These are phyloP conservation scores for Pseudogymnoascus sp. DNA, from an alignment of 2,329 filamentous ascomycete species.

Conservation along the genomic window DNA sequence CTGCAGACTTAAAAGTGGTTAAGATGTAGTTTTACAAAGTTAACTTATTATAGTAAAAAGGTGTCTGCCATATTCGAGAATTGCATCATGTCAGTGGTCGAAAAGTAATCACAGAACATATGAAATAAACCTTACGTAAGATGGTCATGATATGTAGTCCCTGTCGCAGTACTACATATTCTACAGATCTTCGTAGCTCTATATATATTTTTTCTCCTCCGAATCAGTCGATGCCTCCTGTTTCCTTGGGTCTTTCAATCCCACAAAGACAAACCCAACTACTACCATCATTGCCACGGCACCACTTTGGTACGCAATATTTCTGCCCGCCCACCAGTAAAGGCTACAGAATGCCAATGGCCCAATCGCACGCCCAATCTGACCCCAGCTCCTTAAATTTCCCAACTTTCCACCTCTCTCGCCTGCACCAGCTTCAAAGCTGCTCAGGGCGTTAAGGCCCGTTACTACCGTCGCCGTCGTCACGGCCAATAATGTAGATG, in stretches of 20 bases:
- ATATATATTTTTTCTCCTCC: background rate
- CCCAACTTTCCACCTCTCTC: slow-evolving; percentile 85
- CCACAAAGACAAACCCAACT: slow-evolving; percentile 58
- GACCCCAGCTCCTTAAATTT: slow-evolving; percentile 71
- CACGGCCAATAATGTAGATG: slow-evolving; percentile 75
- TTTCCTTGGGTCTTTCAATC: slow-evolving; percentile 44
- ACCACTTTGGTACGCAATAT: slow-evolving; percentile 75
- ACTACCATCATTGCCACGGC: slow-evolving; percentile 73
- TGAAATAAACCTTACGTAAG: background rate
- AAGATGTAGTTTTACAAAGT: background rate
- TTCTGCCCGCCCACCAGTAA: slow-evolving; percentile 96
- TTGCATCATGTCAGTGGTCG: background rate
- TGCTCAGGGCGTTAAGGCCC: slow-evolving; percentile 82
- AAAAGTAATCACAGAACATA: background rate
- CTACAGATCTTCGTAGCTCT: background rate
- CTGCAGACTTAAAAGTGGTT: background rate
- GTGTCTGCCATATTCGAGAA: background rate
- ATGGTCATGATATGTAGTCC: background rate
- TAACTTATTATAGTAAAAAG: too few relatives aligned
- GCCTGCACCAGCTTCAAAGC: slow-evolving; percentile 71
- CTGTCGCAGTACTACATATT: background rate
- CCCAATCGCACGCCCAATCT: slow-evolving; percentile 78
- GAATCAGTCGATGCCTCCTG: background rate
- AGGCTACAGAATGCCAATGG: slow-evolving; percentile 87
- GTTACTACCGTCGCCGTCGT: slow-evolving; percentile 95